A percentile compares a stretch with the other conserved stretches of the same genome.
These are phyloP conservation scores for Liquidambar formosana DNA, from an alignment of 164 flowering plant genomes.

Conservation along the genomic window DNA sequence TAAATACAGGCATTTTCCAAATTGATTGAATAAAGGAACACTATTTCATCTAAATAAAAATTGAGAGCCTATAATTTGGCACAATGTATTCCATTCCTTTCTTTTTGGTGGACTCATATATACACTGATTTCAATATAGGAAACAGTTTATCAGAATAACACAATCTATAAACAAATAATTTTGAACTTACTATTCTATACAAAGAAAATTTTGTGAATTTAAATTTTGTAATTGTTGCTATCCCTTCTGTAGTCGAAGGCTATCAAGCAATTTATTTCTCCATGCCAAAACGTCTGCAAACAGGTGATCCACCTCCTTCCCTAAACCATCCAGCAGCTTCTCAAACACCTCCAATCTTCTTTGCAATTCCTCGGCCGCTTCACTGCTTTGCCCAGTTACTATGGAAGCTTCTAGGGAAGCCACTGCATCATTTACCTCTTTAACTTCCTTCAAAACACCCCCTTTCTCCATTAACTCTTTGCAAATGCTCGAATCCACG, in stretches of 20 bases:
- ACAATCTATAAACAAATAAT: constrained; percentile 5
- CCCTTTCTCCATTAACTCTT: constrained; percentile 13
- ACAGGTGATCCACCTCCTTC: constrained; percentile 39
- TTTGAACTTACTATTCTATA: no score
- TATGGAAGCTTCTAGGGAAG: constrained; percentile 9
- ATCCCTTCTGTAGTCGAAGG: constrained; percentile 15
- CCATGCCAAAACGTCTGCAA: constrained; percentile 37
- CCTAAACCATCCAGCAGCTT: constrained; percentile 24
- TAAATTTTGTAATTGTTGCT: constrained; percentile 2
- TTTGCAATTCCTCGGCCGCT: no score
- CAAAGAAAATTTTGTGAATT: background rate
- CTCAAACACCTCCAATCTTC: constrained; percentile 34
- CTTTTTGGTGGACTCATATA: background rate
- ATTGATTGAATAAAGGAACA: no score
- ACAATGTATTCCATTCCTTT: background rate
- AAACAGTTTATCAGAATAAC: background rate
- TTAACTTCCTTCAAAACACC: constrained; percentile 28
- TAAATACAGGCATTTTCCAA: no score
- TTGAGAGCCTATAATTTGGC: background rate
- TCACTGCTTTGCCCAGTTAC: no score
- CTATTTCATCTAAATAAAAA: no score
- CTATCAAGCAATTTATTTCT: constrained; percentile 50
- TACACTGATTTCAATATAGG: background rate
- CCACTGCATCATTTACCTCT: constrained; percentile 38
- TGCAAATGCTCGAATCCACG: constrained; percentile 18